Evolutionary conservation across 2,329 filamentous ascomycete genomes (phyloP).

Genomic region (Fusarium sp.): DNA sequence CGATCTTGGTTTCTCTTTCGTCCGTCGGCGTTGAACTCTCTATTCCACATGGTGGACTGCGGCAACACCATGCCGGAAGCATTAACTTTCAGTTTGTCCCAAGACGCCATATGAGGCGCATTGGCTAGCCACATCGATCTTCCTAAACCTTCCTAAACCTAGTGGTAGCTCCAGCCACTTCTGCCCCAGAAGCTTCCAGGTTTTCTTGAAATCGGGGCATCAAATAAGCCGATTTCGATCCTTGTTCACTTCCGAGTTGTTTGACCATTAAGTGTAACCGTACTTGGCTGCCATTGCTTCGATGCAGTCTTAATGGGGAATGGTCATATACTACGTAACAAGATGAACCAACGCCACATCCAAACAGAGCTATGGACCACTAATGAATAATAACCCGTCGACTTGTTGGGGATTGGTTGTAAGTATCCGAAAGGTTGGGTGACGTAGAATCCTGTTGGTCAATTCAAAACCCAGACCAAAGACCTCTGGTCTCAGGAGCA

Average conservation of each 20-base stretch:
- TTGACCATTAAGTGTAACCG: constrained; percentile 2
- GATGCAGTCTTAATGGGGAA: not conserved
- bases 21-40: constrained; percentile 25
- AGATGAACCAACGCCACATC: not conserved
- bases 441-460: not conserved
- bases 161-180: constrained; percentile 29
- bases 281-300: constrained; percentile 3
- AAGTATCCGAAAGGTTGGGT: not conserved
- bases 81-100: constrained; percentile 21
- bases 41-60: constrained; percentile 1
- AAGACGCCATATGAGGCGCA: constrained; percentile 20
- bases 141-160: constrained; percentile 33
- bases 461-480: not conserved
- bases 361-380: not conserved
- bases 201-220: constrained; percentile 26
- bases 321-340: no score
- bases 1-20: constrained; percentile 9
- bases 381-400: not conserved
- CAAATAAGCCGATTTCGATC: not conserved
- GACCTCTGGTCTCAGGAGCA: not conserved
- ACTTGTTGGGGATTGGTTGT: not conserved
- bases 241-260: not conserved
- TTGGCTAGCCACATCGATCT: constrained; percentile 32
- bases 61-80: constrained; percentile 29
- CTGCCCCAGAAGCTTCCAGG: constrained; percentile 21